These are phyloP conservation scores for Penicillium griseofulvum DNA, from an alignment of 2,329 filamentous ascomycete species.

Conservation along the genomic window DNA sequence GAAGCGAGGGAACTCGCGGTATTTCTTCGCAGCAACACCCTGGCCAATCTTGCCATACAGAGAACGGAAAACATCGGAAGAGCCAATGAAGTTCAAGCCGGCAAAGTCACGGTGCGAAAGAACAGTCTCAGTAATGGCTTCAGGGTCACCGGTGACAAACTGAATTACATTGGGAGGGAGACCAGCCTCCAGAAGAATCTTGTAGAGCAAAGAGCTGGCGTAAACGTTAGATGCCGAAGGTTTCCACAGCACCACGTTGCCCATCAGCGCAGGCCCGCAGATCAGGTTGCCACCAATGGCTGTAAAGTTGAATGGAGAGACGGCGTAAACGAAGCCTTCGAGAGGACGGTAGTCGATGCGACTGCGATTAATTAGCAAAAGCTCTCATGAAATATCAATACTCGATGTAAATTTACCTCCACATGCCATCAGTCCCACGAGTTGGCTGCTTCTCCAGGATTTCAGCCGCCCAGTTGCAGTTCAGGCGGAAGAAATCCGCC, in stretches of 20 bases:
- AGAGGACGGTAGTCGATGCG: constrained; percentile 82
- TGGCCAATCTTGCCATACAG: constrained; percentile 81
- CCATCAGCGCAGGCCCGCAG: constrained; percentile 78
- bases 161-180: constrained; percentile 86
- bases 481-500: constrained; percentile 73
- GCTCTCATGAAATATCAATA: background rate
- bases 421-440: constrained; percentile 77
- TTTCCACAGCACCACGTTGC: constrained; percentile 96
- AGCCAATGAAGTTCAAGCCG: constrained; percentile 86
- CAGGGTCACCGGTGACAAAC: constrained; percentile 85
- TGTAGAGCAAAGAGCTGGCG: constrained; percentile 82
- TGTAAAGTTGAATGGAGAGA: constrained; percentile 95
- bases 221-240: constrained; percentile 81
- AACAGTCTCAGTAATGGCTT: constrained; percentile 73
- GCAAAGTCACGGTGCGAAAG: constrained; percentile 77
- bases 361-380: constrained; percentile 32
- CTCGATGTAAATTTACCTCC: constrained; percentile 59
- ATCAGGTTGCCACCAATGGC: constrained; percentile 86
- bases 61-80: constrained; percentile 81
- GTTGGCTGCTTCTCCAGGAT: constrained; percentile 79
- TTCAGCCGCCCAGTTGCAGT: constrained; percentile 74
- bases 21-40: constrained; percentile 74
- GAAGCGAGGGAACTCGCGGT: constrained; percentile 77
- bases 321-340: constrained; percentile 91
- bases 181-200: constrained; percentile 88